Conservation (phyloP, 2,329 filamentous ascomycete species). For the Clonostachys solani region DNA sequence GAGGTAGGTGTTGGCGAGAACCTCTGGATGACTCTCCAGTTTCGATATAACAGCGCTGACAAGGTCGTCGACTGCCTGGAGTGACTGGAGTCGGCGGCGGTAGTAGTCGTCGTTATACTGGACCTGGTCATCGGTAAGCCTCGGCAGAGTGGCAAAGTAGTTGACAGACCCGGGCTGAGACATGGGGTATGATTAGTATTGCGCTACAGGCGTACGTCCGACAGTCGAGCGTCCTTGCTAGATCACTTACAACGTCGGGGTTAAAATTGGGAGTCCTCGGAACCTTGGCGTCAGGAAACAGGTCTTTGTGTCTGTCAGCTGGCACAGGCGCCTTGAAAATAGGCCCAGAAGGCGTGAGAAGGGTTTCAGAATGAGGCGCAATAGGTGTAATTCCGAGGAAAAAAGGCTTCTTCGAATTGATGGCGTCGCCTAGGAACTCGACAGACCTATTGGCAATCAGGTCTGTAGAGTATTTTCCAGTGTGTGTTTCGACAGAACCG, state of each 20-base stretch:
- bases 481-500: constrained; percentile 44
- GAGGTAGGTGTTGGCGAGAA: constrained; percentile 38
- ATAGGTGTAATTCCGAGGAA: constrained; percentile 49
- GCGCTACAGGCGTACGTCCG: too few species aligned
- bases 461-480: constrained; percentile 49
- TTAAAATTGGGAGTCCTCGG: constrained; percentile 65
- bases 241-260: too few species aligned
- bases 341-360: neutral
- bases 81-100: constrained; percentile 29
- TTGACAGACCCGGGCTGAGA: constrained; percentile 31
- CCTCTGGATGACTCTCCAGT: constrained; percentile 18
- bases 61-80: constrained; percentile 39
- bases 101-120: constrained; percentile 31
- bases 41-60: constrained; percentile 27
- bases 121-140: constrained; percentile 19
- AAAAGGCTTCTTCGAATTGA: constrained; percentile 36
- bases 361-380: constrained; percentile 12
- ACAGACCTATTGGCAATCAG: constrained; percentile 44
- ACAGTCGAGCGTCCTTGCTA: too few species aligned
- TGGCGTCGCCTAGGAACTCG: constrained; percentile 46
- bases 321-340: constrained; percentile 21
- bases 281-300: constrained; percentile 54
- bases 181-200: too few species aligned
- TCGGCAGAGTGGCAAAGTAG: constrained; percentile 34
- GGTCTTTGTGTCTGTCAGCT: constrained; percentile 47